Percentiles rank a stretch among this genome's conserved stretches.
Conservation (phyloP, 1,284 basidiomycete species). For the Malassezia cuniculi region DNA sequence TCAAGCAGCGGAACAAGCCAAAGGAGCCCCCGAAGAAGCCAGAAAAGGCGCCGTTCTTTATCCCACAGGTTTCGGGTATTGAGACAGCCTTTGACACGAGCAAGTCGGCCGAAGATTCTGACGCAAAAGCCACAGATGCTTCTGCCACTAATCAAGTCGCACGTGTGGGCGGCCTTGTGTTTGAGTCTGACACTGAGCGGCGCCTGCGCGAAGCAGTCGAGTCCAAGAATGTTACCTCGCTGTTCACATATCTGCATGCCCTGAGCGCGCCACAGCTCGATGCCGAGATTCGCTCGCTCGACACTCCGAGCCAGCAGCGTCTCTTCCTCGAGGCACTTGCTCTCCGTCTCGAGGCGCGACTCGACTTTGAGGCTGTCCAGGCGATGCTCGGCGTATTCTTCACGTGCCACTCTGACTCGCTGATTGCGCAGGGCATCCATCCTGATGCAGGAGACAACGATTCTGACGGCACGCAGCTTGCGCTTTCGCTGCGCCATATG, state of each 20-base stretch:
- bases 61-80: conserved; percentile 63
- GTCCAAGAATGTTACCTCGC: conserved; percentile 39
- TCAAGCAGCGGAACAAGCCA: conserved; percentile 82
- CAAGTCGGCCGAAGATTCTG: not conserved
- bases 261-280: conserved; percentile 82
- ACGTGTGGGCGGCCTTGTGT: conserved; percentile 1
- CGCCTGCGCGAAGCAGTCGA: conserved; percentile 20
- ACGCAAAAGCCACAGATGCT: not conserved
- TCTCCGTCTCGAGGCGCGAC: conserved; percentile 60
- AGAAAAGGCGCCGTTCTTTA: conserved; percentile 90
- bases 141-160: not conserved
- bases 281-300: conserved; percentile 66
- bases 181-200: conserved; percentile 27
- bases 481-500: conserved; percentile 18
- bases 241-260: conserved; percentile 74
- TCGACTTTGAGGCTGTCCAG: conserved; percentile 92
- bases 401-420: conserved; percentile 69
- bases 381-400: conserved; percentile 73
- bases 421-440: conserved; percentile 50
- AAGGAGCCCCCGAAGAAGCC: conserved; percentile 87
- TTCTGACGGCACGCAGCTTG: conserved; percentile 15
- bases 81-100: conserved; percentile 53
- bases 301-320: conserved; percentile 56
- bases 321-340: conserved; percentile 65
- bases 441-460: not conserved